Evolutionary conservation across 2,329 filamentous ascomycete species (phyloP).

Genomic region (Tolypocladium endophyticum): DNA sequence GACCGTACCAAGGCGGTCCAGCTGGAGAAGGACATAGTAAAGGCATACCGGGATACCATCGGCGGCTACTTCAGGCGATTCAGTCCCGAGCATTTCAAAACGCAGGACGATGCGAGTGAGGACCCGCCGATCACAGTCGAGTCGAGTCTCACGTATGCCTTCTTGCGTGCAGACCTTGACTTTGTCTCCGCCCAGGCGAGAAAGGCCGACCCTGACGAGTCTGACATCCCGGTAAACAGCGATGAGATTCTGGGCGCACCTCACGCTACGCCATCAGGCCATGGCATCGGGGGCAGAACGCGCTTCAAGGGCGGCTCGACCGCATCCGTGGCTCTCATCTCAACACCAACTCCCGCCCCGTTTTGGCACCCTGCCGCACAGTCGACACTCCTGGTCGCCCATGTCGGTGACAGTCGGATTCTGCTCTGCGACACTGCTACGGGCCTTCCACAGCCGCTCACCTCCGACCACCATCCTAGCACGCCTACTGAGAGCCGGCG

Average conservation of each 20-base stretch:
- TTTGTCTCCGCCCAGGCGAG: conserved; percentile 83
- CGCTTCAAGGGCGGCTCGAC: conserved; percentile 93
- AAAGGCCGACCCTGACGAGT: conserved; percentile 65
- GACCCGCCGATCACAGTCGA: conserved; percentile 51
- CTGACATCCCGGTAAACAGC: conserved; percentile 71
- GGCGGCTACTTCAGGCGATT: conserved; percentile 94
- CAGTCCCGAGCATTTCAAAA: conserved; percentile 63
- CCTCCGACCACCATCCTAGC: conserved; percentile 87
- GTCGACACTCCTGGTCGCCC: conserved; percentile 74
- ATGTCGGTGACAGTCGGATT: conserved; percentile 89
- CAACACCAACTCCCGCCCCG: conserved; percentile 79
- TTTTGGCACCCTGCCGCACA: conserved; percentile 91
- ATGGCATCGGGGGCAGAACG: conserved; percentile 59
- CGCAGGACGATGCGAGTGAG: conserved; percentile 20
- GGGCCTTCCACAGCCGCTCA: conserved; percentile 69
- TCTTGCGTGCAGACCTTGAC: conserved; percentile 86
- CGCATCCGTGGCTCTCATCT: conserved; percentile 80
- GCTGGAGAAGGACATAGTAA: conserved; percentile 61
- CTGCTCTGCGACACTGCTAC: conserved; percentile 80
- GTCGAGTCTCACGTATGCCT: conserved; percentile 79
- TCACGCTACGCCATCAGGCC: conserved; percentile 41
- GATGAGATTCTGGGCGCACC: conserved; percentile 68
- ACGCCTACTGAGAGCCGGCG: conserved; percentile 73
- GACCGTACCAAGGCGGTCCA: conserved; percentile 52
- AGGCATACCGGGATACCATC: conserved; percentile 71